These are phyloP conservation scores for Eimeria falciformis DNA, from an alignment of 169 alveolate species.

Conservation along the genomic window DNA sequence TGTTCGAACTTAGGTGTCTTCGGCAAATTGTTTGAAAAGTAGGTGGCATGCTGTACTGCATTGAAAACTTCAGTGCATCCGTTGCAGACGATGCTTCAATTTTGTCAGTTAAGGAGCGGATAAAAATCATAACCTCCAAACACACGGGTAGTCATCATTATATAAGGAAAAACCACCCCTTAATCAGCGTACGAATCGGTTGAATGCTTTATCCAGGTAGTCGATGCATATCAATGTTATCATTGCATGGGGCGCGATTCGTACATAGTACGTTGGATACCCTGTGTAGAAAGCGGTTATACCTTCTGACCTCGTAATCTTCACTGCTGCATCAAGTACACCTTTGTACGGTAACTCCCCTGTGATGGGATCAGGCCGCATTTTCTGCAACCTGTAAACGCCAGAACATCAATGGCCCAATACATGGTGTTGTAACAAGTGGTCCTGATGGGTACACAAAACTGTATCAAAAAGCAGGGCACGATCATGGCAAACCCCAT, in stretches of 20 bases:
- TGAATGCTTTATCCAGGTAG: slow-evolving; percentile 71
- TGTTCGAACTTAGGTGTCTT: too few relatives aligned
- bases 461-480: background rate
- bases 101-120: too few relatives aligned
- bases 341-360: slow-evolving; percentile 91
- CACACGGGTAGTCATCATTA: too few relatives aligned
- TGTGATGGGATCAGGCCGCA: slow-evolving; percentile 85
- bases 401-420: slow-evolving; percentile 2
- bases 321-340: slow-evolving; percentile 81
- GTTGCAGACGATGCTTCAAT: too few relatives aligned
- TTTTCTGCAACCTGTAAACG: slow-evolving; percentile 78
- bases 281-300: slow-evolving; percentile 94
- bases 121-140: too few relatives aligned
- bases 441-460: background rate
- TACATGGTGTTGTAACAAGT: background rate
- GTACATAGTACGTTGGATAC: slow-evolving; percentile 94
- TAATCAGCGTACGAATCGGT: slow-evolving; percentile 22
- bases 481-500: background rate
- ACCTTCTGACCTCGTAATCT: slow-evolving; percentile 92
- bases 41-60: too few relatives aligned
- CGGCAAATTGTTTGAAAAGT: too few relatives aligned
- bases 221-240: slow-evolving; percentile 93
- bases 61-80: too few relatives aligned
- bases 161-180: too few relatives aligned
- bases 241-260: slow-evolving; percentile 97